phyloP scores from a whole-genome alignment of 176 grass and related monocot species.

The Neostapfia colusana region DNA sequence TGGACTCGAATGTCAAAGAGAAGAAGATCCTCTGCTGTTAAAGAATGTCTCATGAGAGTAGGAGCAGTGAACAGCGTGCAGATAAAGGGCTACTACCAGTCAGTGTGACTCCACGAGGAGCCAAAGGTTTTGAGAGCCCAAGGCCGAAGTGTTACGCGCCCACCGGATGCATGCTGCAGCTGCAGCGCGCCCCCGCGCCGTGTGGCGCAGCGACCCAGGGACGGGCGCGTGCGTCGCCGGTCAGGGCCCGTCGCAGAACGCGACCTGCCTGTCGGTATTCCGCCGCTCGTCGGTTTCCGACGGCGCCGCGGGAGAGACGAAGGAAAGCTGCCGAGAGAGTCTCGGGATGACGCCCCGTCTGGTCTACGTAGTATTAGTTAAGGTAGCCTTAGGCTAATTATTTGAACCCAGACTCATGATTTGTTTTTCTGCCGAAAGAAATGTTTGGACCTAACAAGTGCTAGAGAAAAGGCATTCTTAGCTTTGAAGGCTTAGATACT shows the following conservation, averaged over 20 bases:
- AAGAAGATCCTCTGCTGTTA: background rate
- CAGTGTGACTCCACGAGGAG: background rate
- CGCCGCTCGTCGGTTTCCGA: background rate
- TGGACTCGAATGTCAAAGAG: conserved; percentile 13
- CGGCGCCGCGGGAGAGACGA: background rate
- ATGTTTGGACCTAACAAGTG: conserved; percentile 5
- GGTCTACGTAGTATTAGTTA: background rate
- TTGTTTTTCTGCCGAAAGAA: background rate
- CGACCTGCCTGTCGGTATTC: background rate
- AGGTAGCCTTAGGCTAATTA: background rate
- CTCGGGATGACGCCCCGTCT: background rate
- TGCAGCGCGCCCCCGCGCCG: no score
- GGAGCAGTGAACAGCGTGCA: background rate
- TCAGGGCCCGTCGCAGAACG: background rate
- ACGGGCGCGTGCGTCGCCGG: conserved; percentile 4
- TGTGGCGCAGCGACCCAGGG: conserved; percentile 1
- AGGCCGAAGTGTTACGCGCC: background rate
- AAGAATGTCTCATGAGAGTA: conserved; percentile 28
- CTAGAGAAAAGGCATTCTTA: conserved; percentile 37
- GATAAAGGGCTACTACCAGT: background rate
- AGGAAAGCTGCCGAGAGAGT: background rate
- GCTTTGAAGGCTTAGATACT: conserved; percentile 42
- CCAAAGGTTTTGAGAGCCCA: conserved; percentile 10
- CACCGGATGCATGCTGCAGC: background rate
- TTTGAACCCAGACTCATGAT: background rate